phyloP scores from a whole-genome alignment of 345 rosid species.

The Arabis hirsuta region DNA sequence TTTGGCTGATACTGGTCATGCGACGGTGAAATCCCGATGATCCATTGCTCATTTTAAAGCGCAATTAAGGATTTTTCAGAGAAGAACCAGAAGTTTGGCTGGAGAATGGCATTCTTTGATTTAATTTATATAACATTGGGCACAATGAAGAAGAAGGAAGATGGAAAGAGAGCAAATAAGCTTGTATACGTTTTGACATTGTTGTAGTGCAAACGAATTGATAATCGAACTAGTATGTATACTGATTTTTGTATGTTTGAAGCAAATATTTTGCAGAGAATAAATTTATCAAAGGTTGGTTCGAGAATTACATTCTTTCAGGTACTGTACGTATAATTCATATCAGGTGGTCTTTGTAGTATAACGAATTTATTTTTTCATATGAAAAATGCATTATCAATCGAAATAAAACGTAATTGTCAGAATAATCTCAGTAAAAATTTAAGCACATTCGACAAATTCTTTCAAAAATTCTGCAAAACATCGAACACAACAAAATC shows the following conservation, averaged over 20 bases:
- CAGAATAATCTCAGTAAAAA: background rate
- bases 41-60: constrained; percentile 20
- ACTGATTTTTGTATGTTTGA: constrained; percentile 10
- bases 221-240: background rate
- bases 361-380: no score
- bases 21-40: constrained; percentile 59
- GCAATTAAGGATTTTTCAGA: constrained; percentile 28
- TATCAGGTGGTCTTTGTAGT: no score
- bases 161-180: constrained; percentile 6
- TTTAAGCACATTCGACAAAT: constrained; percentile 12
- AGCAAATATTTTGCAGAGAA: constrained; percentile 29
- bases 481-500: constrained; percentile 11
- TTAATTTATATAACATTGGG: constrained; percentile 25
- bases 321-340: no score
- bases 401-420: constrained; percentile 14
- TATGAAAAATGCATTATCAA: background rate
- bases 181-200: constrained; percentile 19
- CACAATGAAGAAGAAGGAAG: background rate
- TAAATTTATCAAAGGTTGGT: background rate
- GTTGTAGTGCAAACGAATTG: constrained; percentile 13
- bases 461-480: constrained; percentile 23
- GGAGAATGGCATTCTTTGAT: constrained; percentile 40
- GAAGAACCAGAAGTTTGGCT: constrained; percentile 23
- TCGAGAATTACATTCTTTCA: background rate
- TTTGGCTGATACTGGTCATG: constrained; percentile 79